A percentile compares a stretch with the other conserved stretches of the same genome.
Evolutionary conservation across 371 early-diverging fungal genomes (phyloP).

Genomic region (Mucor saturninus): DNA sequence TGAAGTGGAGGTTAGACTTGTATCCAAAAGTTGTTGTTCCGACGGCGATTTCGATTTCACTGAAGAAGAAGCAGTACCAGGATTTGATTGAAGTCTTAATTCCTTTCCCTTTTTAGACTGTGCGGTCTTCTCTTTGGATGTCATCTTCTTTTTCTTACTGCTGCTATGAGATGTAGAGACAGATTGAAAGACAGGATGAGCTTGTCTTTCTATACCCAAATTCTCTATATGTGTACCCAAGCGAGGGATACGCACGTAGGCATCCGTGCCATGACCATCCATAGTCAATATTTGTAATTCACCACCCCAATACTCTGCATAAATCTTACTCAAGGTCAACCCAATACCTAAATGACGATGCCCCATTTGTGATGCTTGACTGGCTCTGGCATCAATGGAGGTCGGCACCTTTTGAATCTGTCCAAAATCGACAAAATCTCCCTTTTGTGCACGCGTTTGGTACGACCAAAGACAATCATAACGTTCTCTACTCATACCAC

Average conservation of each 20-base stretch:
- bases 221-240: conserved; percentile 69
- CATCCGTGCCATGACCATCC: conserved; percentile 85
- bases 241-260: conserved; percentile 73
- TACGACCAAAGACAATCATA: conserved; percentile 84
- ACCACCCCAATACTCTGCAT: conserved; percentile 85
- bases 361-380: conserved; percentile 35
- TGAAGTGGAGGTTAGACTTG: conserved; percentile 19
- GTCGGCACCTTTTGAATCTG: conserved; percentile 43
- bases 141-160: conserved; percentile 12
- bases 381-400: conserved; percentile 36
- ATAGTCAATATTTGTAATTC: conserved; percentile 67
- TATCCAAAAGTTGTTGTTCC: conserved; percentile 23
- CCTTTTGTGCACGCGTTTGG: conserved; percentile 46
- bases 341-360: conserved; percentile 74
- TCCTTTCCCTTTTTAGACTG: conserved; percentile 9
- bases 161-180: not conserved
- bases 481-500: conserved; percentile 75
- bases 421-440: conserved; percentile 43
- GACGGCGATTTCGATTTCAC: conserved; percentile 4
- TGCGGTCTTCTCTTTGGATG: conserved; percentile 3
- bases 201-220: conserved; percentile 46
- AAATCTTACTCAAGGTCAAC: conserved; percentile 80
- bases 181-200: conserved; percentile 27
- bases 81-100: conserved; percentile 14
- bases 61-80: not conserved